Evolutionary conservation across 2,329 filamentous ascomycete genomes (phyloP).

Genomic region (Cercospora citrullina): DNA sequence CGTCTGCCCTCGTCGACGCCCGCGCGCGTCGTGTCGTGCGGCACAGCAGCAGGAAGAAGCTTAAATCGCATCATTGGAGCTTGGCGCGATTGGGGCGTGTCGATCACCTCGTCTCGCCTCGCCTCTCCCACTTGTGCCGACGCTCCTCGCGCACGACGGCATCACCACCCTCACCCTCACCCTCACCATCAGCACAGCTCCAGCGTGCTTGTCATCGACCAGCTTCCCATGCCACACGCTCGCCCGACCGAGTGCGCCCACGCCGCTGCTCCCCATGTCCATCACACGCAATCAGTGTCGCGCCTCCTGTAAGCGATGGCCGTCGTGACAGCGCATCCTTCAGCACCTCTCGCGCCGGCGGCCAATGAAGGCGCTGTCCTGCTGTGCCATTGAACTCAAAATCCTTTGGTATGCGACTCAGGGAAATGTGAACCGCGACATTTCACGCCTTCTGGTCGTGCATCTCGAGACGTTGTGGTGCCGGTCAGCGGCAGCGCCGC

Average conservation of each 20-base stretch:
- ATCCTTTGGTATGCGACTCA: neutral
- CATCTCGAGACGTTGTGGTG: neutral
- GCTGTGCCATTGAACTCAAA: neutral
- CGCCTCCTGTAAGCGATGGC: neutral
- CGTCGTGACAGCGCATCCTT: neutral
- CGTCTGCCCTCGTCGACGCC: neutral
- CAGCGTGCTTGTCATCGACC: neutral
- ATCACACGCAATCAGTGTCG: neutral
- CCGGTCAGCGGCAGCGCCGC: neutral
- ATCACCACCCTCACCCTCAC: neutral
- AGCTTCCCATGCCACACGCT: neutral
- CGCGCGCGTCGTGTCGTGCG: neutral
- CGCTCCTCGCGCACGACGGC: neutral
- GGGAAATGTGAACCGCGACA: neutral
- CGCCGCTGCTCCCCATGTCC: neutral
- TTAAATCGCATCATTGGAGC: neutral
- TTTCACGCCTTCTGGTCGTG: neutral
- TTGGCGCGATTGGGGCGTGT: neutral
- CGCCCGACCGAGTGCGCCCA: neutral
- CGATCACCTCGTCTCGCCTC: neutral
- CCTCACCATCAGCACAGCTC: neutral
- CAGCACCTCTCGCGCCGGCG: neutral
- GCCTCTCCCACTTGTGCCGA: neutral
- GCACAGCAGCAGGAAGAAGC: neutral
- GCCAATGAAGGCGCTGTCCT: neutral